Conservation (phyloP, 106 monocot species). For the Dioscorea dumetorum region DNA sequence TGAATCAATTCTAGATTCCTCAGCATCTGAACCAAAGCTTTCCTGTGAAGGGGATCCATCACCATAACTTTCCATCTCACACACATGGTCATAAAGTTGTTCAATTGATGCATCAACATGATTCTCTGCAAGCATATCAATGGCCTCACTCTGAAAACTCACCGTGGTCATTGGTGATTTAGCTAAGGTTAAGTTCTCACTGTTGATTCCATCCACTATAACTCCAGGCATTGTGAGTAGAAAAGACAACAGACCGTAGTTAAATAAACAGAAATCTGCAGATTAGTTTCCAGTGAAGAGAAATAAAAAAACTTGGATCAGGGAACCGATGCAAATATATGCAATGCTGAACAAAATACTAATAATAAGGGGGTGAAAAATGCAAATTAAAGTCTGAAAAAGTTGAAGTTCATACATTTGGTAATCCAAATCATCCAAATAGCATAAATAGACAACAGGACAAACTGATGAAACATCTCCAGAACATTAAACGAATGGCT, state of each 20-base stretch:
- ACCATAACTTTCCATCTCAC: slow-evolving; percentile 91
- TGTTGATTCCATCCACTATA: slow-evolving; percentile 40
- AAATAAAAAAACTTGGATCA: too few relatives aligned
- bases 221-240: slow-evolving; percentile 58
- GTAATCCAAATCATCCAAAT: too few relatives aligned
- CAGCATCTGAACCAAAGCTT: slow-evolving; percentile 78
- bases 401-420: too few relatives aligned
- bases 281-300: too few relatives aligned
- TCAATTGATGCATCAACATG: slow-evolving; percentile 70
- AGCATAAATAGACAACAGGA: too few relatives aligned
- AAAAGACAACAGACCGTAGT: not conserved
- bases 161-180: slow-evolving; percentile 15
- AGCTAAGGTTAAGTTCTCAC: slow-evolving; percentile 14
- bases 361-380: too few relatives aligned
- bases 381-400: too few relatives aligned
- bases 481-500: too few relatives aligned
- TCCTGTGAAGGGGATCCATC: slow-evolving; percentile 52
- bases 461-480: too few relatives aligned
- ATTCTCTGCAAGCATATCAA: slow-evolving; percentile 23
- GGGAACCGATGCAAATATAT: too few relatives aligned
- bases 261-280: too few relatives aligned
- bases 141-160: slow-evolving; percentile 24
- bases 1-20: slow-evolving; percentile 92
- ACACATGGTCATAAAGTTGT: slow-evolving; percentile 82
- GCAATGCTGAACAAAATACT: too few relatives aligned